These are phyloP conservation scores for Malassezia sympodialis DNA, from an alignment of 1,284 basidiomycete genomes.

Conservation along the genomic window DNA sequence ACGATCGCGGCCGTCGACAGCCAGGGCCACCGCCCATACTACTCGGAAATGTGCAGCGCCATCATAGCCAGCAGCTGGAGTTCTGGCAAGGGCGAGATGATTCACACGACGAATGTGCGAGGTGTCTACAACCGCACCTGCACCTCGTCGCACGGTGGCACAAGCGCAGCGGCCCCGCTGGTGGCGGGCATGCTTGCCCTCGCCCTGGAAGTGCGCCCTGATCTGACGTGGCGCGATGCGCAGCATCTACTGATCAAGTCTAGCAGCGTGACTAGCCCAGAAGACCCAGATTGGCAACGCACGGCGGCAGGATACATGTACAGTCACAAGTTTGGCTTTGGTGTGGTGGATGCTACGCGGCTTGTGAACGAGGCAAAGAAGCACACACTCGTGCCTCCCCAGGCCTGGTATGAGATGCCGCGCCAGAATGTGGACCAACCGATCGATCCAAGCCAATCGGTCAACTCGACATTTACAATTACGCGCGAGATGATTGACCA, in stretches of 20 bases:
- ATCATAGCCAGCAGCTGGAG: conserved; percentile 94
- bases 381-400: conserved; percentile 85
- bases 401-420: conserved; percentile 59
- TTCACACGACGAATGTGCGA: conserved; percentile 74
- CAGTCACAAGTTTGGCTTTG: conserved; percentile 97
- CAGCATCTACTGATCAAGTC: conserved; percentile 79
- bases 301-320: conserved; percentile 70
- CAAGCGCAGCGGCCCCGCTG: conserved; percentile 92
- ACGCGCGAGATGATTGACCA: conserved; percentile 62
- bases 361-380: conserved; percentile 71
- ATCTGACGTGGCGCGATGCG: conserved; percentile 91
- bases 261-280: conserved; percentile 68
- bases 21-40: conserved; percentile 85
- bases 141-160: conserved; percentile 77
- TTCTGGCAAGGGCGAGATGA: conserved; percentile 74
- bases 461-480: conserved; percentile 61
- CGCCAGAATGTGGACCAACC: conserved; percentile 25
- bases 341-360: conserved; percentile 70
- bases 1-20: conserved; percentile 89
- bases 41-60: conserved; percentile 91
- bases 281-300: conserved; percentile 88
- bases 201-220: conserved; percentile 54
- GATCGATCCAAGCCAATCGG: conserved; percentile 60
- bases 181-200: conserved; percentile 51
- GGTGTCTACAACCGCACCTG: conserved; percentile 65